Percentiles rank a stretch among this genome's conserved stretches.
These are phyloP conservation scores for Rhizoclosmatium globosum DNA, from an alignment of 192 early-diverging fungal genomes.

Conservation along the genomic window DNA sequence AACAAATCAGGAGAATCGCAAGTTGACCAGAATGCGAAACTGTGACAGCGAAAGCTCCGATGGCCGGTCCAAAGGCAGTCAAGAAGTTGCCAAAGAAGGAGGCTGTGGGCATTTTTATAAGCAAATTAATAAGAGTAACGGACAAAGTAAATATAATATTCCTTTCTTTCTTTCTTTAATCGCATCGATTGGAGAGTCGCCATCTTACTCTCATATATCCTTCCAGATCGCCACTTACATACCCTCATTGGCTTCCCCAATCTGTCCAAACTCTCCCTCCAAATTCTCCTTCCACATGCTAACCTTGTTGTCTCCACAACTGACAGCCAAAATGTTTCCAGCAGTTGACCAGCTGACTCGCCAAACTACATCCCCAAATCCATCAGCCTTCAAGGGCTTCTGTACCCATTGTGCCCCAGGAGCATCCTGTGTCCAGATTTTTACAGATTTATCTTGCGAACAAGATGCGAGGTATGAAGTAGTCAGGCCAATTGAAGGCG, in stretches of 20 bases:
- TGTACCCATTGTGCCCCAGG: conserved; percentile 69
- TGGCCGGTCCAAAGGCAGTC: conserved; percentile 77
- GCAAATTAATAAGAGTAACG: neutral
- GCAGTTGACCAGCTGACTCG: conserved; percentile 96
- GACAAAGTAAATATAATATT: neutral
- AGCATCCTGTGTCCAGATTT: conserved; percentile 93
- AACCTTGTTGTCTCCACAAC: conserved; percentile 95
- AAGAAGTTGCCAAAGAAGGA: conserved; percentile 77
- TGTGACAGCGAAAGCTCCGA: conserved; percentile 75
- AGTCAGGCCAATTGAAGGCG: conserved; percentile 92
- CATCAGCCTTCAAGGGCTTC: conserved; percentile 71
- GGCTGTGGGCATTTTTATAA: conserved; percentile 18
- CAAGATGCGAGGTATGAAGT: conserved; percentile 91
- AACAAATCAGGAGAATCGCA: conserved; percentile 76
- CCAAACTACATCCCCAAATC: conserved; percentile 98
- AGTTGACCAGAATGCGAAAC: conserved; percentile 74
- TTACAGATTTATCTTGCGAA: conserved; percentile 95
- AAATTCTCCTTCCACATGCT: conserved; percentile 97
- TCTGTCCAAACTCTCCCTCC: conserved; percentile 88
- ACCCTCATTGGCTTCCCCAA: conserved; percentile 71
- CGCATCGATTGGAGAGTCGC: too few species aligned
- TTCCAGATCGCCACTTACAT: conserved; percentile 6
- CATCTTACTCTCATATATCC: neutral
- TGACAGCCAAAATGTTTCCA: conserved; percentile 96
- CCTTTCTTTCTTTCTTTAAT: neutral